Evolutionary conservation across 148 eudicot genomes (phyloP), one percentile per base, ranked within the genome.

Genomic region (Heliamphora exappendiculata): DNA sequence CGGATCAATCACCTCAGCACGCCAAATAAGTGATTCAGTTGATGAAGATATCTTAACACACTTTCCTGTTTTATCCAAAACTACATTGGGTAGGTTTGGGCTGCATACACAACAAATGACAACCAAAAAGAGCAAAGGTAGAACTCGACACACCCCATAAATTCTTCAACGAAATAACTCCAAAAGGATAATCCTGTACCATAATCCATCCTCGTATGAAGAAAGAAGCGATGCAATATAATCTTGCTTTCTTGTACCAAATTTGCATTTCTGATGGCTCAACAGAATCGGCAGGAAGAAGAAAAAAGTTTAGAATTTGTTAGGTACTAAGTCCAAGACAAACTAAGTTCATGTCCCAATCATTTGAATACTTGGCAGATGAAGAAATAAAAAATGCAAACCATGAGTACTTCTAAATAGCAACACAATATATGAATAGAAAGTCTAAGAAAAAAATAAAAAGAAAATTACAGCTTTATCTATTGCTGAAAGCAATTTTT

Each of bases 21-120:
- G 93, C 98, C 98, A 94, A 65, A 90, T n/a, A 77, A 94, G 81
- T 74, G 87, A 87, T 82, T 92, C 97, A 59, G 97, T 88, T 76
- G 68, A 74, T 74, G 84, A 74, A 72, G 98, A 89, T 76, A 91
- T 84, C 49, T 81, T 86, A 57, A 92, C 75, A 74, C 92, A 92
- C 4, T 72, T 70, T 58, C 90, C 93, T 28, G 91, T 85, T 85
- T 74, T 86, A 47, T 84, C 86, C 75, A 92, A 65, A 67, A 90
- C 84, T 73, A 84, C 41, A 39, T 76, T 80, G 39, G 77, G 87
- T 37, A 93, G 85, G 72, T 72, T 73, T 45, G 84, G 78, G 70
- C 97, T 94, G 89, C 92, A 90, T 2, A 62, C 62, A 55, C 42
- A 44, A 70, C 19, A 69, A 55, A 47, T 37, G 65, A 55, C 65